A percentile compares a stretch with the other conserved stretches of the same genome.
Evolutionary conservation across 2,329 filamentous ascomycete genomes (phyloP).

Genomic region (Colletotrichum gloeosporioides): DNA sequence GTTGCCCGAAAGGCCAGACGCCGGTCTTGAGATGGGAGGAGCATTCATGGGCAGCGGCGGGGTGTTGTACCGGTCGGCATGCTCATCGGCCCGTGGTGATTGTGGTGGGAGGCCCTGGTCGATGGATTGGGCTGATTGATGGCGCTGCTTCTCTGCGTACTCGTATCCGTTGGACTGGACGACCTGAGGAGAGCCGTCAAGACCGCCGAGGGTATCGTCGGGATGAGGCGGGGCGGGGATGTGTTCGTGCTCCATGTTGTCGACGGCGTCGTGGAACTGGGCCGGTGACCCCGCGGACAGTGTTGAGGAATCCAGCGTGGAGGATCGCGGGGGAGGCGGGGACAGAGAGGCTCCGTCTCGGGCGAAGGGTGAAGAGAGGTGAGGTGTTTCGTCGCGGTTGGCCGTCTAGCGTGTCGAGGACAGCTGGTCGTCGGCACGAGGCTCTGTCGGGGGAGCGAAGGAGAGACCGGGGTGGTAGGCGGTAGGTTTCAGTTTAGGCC

Average conservation of each 20-base stretch:
- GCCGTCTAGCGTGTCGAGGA: neutral
- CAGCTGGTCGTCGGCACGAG: neutral
- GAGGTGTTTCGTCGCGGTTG: neutral
- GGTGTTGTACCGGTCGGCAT: constrained; percentile 49
- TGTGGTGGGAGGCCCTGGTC: constrained; percentile 50
- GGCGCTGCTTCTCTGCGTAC: constrained; percentile 32
- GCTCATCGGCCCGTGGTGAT: constrained; percentile 47
- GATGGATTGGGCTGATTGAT: constrained; percentile 53
- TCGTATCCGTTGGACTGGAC: constrained; percentile 37
- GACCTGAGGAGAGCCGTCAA: constrained; percentile 53
- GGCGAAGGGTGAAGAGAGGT: constrained; percentile 21
- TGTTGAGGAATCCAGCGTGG: constrained; percentile 59
- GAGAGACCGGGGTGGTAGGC: neutral
- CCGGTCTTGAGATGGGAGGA: constrained; percentile 57
- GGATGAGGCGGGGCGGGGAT: constrained; percentile 39
- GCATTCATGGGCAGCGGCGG: constrained; percentile 44
- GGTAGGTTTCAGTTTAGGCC: constrained; percentile 20
- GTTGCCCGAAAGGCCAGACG: constrained; percentile 57
- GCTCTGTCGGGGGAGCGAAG: neutral
- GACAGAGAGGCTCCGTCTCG: constrained; percentile 23
- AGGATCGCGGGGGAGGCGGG: constrained; percentile 18
- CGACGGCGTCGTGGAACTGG: constrained; percentile 58
- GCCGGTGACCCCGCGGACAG: constrained; percentile 53
- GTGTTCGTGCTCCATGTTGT: constrained; percentile 56
- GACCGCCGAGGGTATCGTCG: constrained; percentile 56